Base-by-base conservation (phyloP, 73 alveolate species). In the Symbiodinium natans region DNA sequence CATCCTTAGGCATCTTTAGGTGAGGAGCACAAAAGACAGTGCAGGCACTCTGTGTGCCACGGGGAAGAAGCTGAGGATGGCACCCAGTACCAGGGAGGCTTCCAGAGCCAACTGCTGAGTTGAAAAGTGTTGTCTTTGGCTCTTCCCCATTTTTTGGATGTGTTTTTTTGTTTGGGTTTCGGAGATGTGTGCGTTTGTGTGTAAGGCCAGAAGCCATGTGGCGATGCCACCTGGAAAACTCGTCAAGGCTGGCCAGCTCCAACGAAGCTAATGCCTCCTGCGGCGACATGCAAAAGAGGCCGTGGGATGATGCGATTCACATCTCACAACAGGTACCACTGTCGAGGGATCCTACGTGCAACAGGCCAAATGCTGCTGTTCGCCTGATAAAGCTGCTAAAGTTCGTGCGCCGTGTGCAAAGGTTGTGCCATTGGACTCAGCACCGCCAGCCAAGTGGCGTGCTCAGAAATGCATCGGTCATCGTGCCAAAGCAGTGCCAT, bases 321-420 rank as follows among this genome's bases (percentile, higher is more conserved):
- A n/a, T n/a, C 80, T 63, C 27, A 36, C 80, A 4, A 36, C 52
- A 73, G 97, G 97, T 41, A 90, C 97, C 97, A 15, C 71, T 2
- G 97, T 90, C 36, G 97, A 90, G 54, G 97, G 97, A 10, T 68
- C 97, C 80, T 90, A 90, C 33, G 97, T 90, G 39, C 97, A 90
- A 39, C 97, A 90, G 97, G 97, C 11, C 19, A 63, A 9, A 17
- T 63, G 36, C 80, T 0, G 80, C 36, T n/a, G n/a, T n/a, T n/a
- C n/a, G n/a, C n/a, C n/a, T n/a, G n/a, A n/a, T n/a, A n/a, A n/a
- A n/a, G n/a, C n/a, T n/a, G n/a, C n/a, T n/a, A n/a, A n/a, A n/a
- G n/a, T n/a, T n/a, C n/a, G n/a, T n/a, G n/a, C n/a, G n/a, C n/a
- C n/a, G n/a, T n/a, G n/a, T n/a, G n/a, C n/a, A n/a, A 33, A 88